Evolutionary conservation across 768 basidiomycete genomes (phyloP).

Genomic region (Hericium rajendrae): DNA sequence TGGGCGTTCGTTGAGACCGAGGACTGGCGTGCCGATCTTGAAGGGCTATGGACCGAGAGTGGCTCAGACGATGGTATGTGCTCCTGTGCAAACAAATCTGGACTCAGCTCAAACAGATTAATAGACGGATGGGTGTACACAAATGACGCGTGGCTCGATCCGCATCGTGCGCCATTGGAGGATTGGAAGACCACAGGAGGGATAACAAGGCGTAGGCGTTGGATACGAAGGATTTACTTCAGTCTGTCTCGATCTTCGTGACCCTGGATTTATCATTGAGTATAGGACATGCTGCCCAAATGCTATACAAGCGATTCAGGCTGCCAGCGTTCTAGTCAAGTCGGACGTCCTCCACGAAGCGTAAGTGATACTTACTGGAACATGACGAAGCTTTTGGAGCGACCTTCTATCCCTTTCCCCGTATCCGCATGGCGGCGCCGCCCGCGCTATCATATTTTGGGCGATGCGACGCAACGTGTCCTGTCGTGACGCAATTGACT

Average conservation of each 20-base stretch:
- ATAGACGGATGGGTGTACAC: constrained; percentile 77
- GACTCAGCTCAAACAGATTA: constrained; percentile 8
- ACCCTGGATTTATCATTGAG: too few relatives aligned
- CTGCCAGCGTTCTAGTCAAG: too few relatives aligned
- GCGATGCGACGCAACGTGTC: too few relatives aligned
- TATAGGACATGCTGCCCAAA: too few relatives aligned
- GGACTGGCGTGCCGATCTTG: constrained; percentile 63
- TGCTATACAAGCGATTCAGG: too few relatives aligned
- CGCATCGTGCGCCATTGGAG: constrained; percentile 29
- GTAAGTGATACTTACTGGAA: too few relatives aligned
- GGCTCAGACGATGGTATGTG: constrained; percentile 27
- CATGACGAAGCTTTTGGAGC: too few relatives aligned
- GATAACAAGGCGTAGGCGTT: constrained; percentile 58
- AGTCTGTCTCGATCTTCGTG: background rate
- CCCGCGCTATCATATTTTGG: too few relatives aligned
- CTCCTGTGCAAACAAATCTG: background rate
- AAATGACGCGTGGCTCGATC: constrained; percentile 63
- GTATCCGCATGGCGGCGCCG: too few relatives aligned
- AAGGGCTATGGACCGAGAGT: constrained; percentile 43
- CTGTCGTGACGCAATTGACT: too few relatives aligned
- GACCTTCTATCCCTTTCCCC: too few relatives aligned
- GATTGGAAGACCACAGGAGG: constrained; percentile 32
- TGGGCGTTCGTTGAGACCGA: constrained; percentile 74
- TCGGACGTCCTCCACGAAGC: too few relatives aligned
- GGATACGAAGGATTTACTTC: constrained; percentile 63